These are phyloP conservation scores for Hyaloperonospora arabidopsidis DNA, from an alignment of 352 stramenopile species.

Conservation along the genomic window DNA sequence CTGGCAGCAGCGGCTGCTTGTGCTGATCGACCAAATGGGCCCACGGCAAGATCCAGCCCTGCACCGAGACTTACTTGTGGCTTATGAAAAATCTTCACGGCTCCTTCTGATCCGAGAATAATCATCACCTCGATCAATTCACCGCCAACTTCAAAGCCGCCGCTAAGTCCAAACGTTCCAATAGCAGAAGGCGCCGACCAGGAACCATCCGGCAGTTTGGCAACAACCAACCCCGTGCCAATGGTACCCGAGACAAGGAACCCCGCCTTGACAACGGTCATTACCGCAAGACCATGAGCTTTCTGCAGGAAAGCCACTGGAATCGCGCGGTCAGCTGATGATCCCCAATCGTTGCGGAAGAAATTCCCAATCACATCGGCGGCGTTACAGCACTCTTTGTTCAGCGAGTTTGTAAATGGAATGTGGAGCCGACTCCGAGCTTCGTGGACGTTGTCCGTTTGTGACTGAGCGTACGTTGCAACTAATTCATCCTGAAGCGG, in stretches of 20 bases:
- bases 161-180: conserved; percentile 73
- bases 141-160: conserved; percentile 79
- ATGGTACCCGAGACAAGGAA: conserved; percentile 60
- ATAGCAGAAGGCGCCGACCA: conserved; percentile 90
- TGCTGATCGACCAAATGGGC: conserved; percentile 71
- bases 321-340: conserved; percentile 36
- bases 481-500: conserved; percentile 44
- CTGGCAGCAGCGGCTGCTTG: conserved; percentile 58
- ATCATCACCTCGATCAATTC: conserved; percentile 89
- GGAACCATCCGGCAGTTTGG: conserved; percentile 57
- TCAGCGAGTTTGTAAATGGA: conserved; percentile 36
- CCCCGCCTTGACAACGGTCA: conserved; percentile 42
- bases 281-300: conserved; percentile 44
- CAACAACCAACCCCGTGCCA: conserved; percentile 73
- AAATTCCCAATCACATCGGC: conserved; percentile 63
- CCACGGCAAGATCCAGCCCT: conserved; percentile 78
- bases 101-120: conserved; percentile 81
- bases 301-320: conserved; percentile 47
- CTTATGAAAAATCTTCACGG: conserved; percentile 83
- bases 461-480: conserved; percentile 30
- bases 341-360: conserved; percentile 47
- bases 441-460: conserved; percentile 36
- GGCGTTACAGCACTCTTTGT: conserved; percentile 51
- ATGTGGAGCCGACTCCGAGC: conserved; percentile 30
- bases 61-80: conserved; percentile 79